phyloP scores from a whole-genome alignment of 805 yeast species.

The Spathaspora boniae region DNA sequence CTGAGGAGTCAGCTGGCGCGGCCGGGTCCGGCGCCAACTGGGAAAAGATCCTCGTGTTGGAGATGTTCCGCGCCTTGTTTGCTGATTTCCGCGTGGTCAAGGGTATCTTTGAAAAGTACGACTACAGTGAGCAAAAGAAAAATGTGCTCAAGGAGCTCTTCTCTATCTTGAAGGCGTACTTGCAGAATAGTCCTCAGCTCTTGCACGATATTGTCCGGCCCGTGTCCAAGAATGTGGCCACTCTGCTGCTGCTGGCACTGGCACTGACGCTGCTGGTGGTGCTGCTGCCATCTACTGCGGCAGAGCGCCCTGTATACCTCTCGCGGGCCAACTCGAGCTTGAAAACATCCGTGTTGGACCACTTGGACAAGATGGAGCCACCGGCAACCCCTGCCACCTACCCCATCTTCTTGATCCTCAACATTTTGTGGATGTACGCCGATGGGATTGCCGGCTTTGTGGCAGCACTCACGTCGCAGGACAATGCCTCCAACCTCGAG shows the following conservation, averaged over 20 bases:
- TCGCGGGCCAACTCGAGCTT: conserved; percentile 42
- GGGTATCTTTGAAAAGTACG: conserved; percentile 60
- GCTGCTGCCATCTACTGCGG: neutral
- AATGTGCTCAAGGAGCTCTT: conserved; percentile 59
- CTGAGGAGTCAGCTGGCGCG: too few species aligned
- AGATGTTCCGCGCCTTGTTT: conserved; percentile 60
- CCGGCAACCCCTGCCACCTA: conserved; percentile 68
- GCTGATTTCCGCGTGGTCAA: conserved; percentile 52
- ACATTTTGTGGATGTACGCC: conserved; percentile 50
- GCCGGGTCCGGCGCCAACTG: conserved; percentile 50
- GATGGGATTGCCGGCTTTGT: conserved; percentile 67
- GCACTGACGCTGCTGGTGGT: neutral
- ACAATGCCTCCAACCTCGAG: conserved; percentile 21
- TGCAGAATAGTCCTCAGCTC: conserved; percentile 17
- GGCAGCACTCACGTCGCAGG: conserved; percentile 32
- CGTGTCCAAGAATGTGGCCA: conserved; percentile 7
- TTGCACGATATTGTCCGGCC: conserved; percentile 16
- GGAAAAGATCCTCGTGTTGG: conserved; percentile 74
- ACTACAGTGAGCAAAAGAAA: conserved; percentile 50
- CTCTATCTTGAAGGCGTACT: conserved; percentile 20
- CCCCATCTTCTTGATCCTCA: conserved; percentile 50
- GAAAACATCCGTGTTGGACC: conserved; percentile 62
- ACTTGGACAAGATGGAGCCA: conserved; percentile 76
- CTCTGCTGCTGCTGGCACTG: conserved; percentile 10
- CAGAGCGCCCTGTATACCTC: conserved; percentile 17